phyloP scores from a whole-genome alignment of 2,329 filamentous ascomycete genomes.

The Colletotrichum sojae region DNA sequence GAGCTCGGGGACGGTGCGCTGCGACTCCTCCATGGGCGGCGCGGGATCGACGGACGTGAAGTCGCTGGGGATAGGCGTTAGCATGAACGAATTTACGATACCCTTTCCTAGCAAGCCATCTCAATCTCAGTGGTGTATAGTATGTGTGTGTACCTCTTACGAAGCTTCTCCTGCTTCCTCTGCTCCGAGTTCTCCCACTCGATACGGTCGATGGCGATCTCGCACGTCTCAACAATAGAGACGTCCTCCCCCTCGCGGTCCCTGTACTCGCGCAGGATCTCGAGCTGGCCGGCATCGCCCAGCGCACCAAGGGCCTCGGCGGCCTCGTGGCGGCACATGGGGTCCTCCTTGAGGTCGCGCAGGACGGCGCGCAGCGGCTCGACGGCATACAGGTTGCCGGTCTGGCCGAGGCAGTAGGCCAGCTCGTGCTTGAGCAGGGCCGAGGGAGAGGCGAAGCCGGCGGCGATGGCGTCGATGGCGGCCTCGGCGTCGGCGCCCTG shows the following conservation, averaged over 20 bases:
- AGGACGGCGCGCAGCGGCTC: conserved; percentile 81
- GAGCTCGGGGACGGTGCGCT: conserved; percentile 79
- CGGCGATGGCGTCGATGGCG: conserved; percentile 86
- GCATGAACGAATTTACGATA: conserved; percentile 22
- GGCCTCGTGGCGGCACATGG: conserved; percentile 97
- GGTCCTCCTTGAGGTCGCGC: conserved; percentile 84
- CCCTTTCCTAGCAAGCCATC: background rate
- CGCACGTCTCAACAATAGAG: conserved; percentile 94
- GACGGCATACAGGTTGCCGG: conserved; percentile 81
- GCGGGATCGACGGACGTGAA: conserved; percentile 97
- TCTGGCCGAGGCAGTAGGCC: conserved; percentile 96
- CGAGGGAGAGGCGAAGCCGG: conserved; percentile 86
- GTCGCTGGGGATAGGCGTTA: conserved; percentile 70
- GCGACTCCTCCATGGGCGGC: conserved; percentile 83
- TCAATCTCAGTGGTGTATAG: background rate
- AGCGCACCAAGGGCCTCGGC: conserved; percentile 94
- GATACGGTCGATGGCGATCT: conserved; percentile 95
- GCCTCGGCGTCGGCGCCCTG: conserved; percentile 72
- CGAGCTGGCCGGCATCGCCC: conserved; percentile 80
- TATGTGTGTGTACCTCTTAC: conserved; percentile 75
- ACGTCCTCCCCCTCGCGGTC: conserved; percentile 83
- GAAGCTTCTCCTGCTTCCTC: conserved; percentile 81
- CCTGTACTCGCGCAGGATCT: conserved; percentile 79
- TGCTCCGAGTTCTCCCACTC: conserved; percentile 89
- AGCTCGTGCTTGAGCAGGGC: conserved; percentile 96